Evolutionary conservation across 83 land plant species (phyloP).

Genomic region (Isoetes engelmannii): DNA sequence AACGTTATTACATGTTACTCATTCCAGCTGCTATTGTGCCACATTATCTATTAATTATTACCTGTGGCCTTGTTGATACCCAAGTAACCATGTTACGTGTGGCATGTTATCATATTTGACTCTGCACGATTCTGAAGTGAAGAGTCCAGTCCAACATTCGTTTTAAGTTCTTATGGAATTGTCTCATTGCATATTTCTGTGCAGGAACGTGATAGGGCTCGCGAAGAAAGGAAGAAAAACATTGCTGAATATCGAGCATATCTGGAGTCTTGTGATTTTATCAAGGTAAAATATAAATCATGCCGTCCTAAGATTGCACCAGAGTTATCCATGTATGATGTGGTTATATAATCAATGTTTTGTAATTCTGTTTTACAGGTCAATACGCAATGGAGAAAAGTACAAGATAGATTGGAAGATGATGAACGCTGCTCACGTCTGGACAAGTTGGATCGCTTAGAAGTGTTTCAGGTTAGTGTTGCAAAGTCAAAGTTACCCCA

Average conservation of each 20-base stretch:
- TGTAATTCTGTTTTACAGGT: conserved; percentile 40
- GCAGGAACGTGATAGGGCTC: conserved; percentile 82
- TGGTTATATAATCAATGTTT: background rate
- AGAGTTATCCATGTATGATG: background rate
- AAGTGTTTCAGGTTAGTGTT: conserved; percentile 60
- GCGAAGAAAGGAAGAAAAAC: conserved; percentile 68
- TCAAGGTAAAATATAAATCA: conserved; percentile 47
- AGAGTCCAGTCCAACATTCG: too few relatives aligned
- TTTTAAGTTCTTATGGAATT: too few relatives aligned
- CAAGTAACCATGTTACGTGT: too few relatives aligned
- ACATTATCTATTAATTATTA: too few relatives aligned
- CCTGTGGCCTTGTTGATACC: too few relatives aligned
- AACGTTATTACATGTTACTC: too few relatives aligned
- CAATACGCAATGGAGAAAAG: conserved; percentile 91
- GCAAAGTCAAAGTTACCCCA: background rate
- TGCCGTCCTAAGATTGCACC: background rate
- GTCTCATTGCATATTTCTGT: too few relatives aligned
- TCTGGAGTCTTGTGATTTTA: conserved; percentile 86
- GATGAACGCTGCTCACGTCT: conserved; percentile 92
- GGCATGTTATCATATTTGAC: too few relatives aligned
- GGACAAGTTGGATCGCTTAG: conserved; percentile 85
- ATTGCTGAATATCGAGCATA: conserved; percentile 57
- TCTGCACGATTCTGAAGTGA: too few relatives aligned
- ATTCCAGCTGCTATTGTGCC: too few relatives aligned
- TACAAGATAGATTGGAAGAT: conserved; percentile 87